Evolutionary conservation across 2,329 filamentous ascomycete genomes (phyloP), one percentile per base, ranked within the genome.

Genomic region (Colletotrichum neosansevieriae): DNA sequence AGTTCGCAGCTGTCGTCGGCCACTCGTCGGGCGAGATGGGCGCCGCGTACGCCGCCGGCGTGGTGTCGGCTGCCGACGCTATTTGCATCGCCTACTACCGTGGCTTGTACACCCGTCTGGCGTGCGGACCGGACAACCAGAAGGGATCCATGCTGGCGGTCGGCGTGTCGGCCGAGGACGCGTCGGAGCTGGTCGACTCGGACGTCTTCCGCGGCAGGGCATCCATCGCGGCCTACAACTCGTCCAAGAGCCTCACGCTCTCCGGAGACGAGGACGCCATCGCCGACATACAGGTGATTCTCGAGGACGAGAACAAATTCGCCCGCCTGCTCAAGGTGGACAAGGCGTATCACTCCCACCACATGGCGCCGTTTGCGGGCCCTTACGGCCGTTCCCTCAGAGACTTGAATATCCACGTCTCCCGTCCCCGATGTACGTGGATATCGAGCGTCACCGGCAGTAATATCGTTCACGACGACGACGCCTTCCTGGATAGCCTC

Each of bases 151-250:
- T 21, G 21, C 21, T 21, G 21, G 21, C 21, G 21, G 21, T 21
- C 21, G 21, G 21, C 21, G 21, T 21, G 21, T 21, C 21, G 21
- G 21, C 21, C 3, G 42, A 59, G 9, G 70, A 76, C 12, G 71
- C 71, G 3, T 47, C 54, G 1, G 63, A 71, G 34, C 45, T 7
- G 62, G 56, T 12, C n/a, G 32, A 34, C 19, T 19, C 15, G 5
- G 40, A 58, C 21, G 56, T 44, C 3, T 71, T 71, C 38, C 7
- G n/a, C 0, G 75, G 74, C 0, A 69, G 65, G 1, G 12, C 74
- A 2, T 24, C 9, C 4, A 67, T 77, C 1, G 75, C 75, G 0
- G 74, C 73, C 1, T 57, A 42, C 47, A 76, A 75, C 61, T 70
- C 71, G 5, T 71, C 71, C 1, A 53, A 58, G 5, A 71, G 69